Evolutionary conservation across 148 eudicot genomes (phyloP), one percentile per base, ranked within the genome.

Genomic region (Vaccinium corymbosum): DNA sequence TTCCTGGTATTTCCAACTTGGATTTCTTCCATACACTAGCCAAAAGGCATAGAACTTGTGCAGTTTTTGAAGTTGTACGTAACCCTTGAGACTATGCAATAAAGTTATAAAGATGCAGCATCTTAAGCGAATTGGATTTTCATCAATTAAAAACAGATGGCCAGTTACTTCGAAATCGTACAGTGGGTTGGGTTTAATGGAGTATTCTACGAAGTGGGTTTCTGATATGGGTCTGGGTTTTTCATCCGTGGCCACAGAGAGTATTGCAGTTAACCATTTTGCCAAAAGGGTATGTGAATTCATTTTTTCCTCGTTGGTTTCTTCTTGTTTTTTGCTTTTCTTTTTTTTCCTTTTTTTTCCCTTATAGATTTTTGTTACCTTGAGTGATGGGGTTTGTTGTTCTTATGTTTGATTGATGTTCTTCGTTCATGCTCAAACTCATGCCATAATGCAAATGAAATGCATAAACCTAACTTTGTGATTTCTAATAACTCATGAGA

Each of bases 81-180:
- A 48, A 17, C 11, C 11, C 22, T 66, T 14, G 51, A 10, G 51
- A 29, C 46, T 55, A 88, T 88, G 46, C 46, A 42, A 42, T 42
- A 42, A 42, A 42, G 46, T 3, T 42, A 42, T 42, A 42, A 5
- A 42, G 46, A 42, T 42, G 90, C 81, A 83, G 20, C 76, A 56
- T 84, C 52, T 88, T 6, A 83, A 57, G 76, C 75, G 86, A 86
- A 80, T 72, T 71, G 90, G 88, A 16, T 56, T 56, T 52, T 78
- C 55, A 75, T 80, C 80, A 10, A 53, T 84, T 78, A 83, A 84
- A 80, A 85, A n/a, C 15, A 79, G 19, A 78, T 78, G 77, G 76
- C 72, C 76, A 46, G 76, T 17, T 68, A 4, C 76, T 72, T 53
- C 80, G 42, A 83, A 70, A 83, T 82, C 81, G 59, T 68, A 55